Base-by-base conservation (phyloP, 1,284 basidiomycete species). In the Puccinia hordei region DNA sequence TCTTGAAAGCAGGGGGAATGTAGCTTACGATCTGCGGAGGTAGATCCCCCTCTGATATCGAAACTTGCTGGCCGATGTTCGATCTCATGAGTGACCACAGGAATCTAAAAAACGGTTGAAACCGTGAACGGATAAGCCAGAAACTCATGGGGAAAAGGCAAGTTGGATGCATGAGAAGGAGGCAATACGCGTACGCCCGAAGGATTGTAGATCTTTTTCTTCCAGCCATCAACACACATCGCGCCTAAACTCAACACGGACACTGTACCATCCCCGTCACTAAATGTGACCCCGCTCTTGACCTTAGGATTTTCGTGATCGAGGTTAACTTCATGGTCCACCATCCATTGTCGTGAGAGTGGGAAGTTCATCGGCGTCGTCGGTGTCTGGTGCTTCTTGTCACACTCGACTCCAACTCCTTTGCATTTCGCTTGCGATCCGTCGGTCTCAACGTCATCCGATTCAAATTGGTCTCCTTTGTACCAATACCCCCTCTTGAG, bases 141-240 rank as follows among this genome's bases (percentile, higher is more conserved):
- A 38, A 38, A 8, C 19, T 19, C 49, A 10, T 51, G 13, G 8
- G 30, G n/a, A 61, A 41, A 22, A 27, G 6, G 27, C 5, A 17
- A 19, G 9, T 19, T 0, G n/a, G 17, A 66, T 24, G 41, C 8
- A 24, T 3, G 22, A 15, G 41, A 6, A 66, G 10, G 6, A 46
- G 13, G 22, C 41, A 68, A 5, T 15, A 24, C 1, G 30, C 65
- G 88, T 83, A 95, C 93, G 22, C 92, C 90, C n/a, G 91, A 92
- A 0, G 97, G 97, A 86, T 99, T 99, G 92, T 95, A 99, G 73
- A 91, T 88, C 82, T 89, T 89, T 78, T 91, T 88, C 86, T 95
- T 94, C 96, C 96, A 98, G 2, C 95, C 96, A 84, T 93, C 92
- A 9, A 92, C 91, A 84, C 96, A 98, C 95, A 99, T 98, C 9